Percentiles rank a stretch among this genome's conserved stretches.
Conservation (phyloP, 148 eudicot species). For the Dysphania ambrosioides region DNA sequence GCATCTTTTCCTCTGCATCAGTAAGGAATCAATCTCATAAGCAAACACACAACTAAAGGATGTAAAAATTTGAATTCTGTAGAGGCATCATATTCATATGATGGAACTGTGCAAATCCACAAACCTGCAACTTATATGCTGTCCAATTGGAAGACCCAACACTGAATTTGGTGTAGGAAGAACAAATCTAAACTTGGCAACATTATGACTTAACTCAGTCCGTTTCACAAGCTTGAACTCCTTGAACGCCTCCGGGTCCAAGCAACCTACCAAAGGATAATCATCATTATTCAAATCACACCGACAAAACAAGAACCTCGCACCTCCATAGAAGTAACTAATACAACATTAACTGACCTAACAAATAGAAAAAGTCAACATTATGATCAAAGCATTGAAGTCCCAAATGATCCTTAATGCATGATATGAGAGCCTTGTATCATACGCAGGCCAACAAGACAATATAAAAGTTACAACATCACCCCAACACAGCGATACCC, state of each 20-base stretch:
- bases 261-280: constrained; percentile 41
- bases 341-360: neutral
- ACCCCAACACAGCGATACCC: too few species aligned
- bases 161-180: constrained; percentile 85
- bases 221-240: constrained; percentile 82
- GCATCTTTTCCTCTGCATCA: constrained; percentile 75
- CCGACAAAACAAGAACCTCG: constrained; percentile 10
- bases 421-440: too few species aligned
- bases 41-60: neutral
- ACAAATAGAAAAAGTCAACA: neutral
- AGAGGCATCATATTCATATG: neutral
- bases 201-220: constrained; percentile 83
- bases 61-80: neutral
- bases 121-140: constrained; percentile 91
- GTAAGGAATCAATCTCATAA: neutral
- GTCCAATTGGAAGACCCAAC: constrained; percentile 93
- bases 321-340: neutral
- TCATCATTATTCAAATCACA: neutral
- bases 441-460: neutral
- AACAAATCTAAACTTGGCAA: constrained; percentile 77
- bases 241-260: constrained; percentile 80
- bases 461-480: neutral
- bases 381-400: neutral
- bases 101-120: neutral
- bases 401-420: too few species aligned